Evolutionary conservation across 2,329 filamentous ascomycete genomes (phyloP), one percentile per base, ranked within the genome.

Genomic region (Penicillium oxalicum): DNA sequence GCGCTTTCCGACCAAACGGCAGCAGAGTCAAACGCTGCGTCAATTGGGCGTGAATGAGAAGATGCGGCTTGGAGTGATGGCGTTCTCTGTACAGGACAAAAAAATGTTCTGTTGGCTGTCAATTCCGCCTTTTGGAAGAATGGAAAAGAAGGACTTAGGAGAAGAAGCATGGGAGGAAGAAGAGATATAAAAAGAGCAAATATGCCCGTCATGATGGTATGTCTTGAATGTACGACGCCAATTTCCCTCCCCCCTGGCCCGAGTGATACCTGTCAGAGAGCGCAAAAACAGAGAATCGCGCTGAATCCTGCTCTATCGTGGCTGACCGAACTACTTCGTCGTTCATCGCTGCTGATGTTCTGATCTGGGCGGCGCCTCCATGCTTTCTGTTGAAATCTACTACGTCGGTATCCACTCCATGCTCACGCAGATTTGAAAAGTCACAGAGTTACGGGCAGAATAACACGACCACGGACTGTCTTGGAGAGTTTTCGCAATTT

Each of bases 1-100:
- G 50, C 41, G 41, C 40, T 50, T 52, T 47, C 56, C 55, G 48
- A 40, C 47, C 56, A 59, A 58, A 60, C 56, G 56, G 46, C 43
- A 5, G 26, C 40, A 48, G 9, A 33, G 47, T 50, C 57, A 58
- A 59, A 59, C 54, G 52, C 37, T 37, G 25, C 34, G 35, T 36
- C 48, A 45, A 11, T 51, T 13, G 41, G 40, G 27, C 44, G 27
- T 41, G 44, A 29, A 39, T 27, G 29, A 18, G 35, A 36, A 18
- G 38, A 28, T 33, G 35, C 26, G 24, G 35, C 38, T 36, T 38
- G 27, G 32, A 39, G 32, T 12, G 11, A 44, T 13, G 27, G 13
- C 35, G 7, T 1, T 37, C 9, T 37, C 35, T 37, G 6, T 37
- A 37, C 18, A 18, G 18, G 18, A 18, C n/a, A n/a, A 2, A 18